Percentiles rank a stretch among this genome's conserved stretches.
Conservation (phyloP, 345 rosid genomes). For the Rubroshorea leprosula region DNA sequence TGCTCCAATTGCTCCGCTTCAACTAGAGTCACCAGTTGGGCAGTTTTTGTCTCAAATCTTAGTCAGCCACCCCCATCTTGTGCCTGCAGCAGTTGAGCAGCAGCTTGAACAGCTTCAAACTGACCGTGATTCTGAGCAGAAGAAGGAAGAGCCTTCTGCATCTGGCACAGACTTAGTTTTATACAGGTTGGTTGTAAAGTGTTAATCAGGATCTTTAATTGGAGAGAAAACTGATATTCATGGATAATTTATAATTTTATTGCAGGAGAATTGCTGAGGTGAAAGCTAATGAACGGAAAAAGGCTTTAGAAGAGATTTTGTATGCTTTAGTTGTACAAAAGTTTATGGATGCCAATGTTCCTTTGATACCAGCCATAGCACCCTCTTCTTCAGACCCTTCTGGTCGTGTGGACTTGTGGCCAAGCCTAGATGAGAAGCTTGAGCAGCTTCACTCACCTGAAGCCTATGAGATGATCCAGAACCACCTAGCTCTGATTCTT, state of each 20-base stretch:
- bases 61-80: constrained; percentile 83
- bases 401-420: constrained; percentile 62
- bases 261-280: constrained; percentile 92
- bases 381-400: constrained; percentile 46
- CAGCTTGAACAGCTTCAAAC: constrained; percentile 92
- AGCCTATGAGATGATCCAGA: constrained; percentile 95
- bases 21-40: constrained; percentile 84
- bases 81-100: constrained; percentile 93
- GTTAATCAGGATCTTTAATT: not conserved
- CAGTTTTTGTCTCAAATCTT: constrained; percentile 84
- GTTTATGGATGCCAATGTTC: constrained; percentile 84
- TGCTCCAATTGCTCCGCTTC: constrained; percentile 28
- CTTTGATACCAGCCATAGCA: constrained; percentile 58
- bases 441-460: constrained; percentile 79
- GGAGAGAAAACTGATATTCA: too few species aligned
- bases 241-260: not conserved
- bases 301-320: constrained; percentile 75
- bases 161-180: constrained; percentile 74
- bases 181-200: constrained; percentile 49
- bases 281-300: constrained; percentile 79
- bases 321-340: constrained; percentile 86
- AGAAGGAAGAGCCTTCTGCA: constrained; percentile 51
- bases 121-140: constrained; percentile 62
- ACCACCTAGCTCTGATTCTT: constrained; percentile 73
- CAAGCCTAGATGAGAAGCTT: constrained; percentile 58